Percentiles rank a stretch among this genome's conserved stretches.
phyloP scores from a whole-genome alignment of 2,329 filamentous ascomycete species.

The Mycosphaerelloides madeirae region DNA sequence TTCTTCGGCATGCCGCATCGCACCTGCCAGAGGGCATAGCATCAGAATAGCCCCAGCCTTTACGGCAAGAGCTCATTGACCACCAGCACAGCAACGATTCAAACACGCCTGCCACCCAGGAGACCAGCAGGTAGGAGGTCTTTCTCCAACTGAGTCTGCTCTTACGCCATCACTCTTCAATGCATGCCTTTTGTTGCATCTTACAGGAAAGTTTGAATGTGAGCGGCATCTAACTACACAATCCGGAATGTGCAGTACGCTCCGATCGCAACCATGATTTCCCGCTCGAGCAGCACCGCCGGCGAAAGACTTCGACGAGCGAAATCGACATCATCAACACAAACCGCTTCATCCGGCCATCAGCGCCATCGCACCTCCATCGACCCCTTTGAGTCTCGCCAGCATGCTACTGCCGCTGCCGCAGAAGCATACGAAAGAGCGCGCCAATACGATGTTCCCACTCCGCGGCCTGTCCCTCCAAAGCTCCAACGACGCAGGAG shows the following conservation, averaged over 20 bases:
- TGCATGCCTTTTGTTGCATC: constrained; percentile 1
- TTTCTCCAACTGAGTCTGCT: not conserved
- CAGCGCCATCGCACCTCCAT: constrained; percentile 16
- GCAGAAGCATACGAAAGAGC: constrained; percentile 55
- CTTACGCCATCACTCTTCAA: not conserved
- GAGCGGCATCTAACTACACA: not conserved
- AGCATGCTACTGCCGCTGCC: constrained; percentile 61
- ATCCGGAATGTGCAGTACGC: no score
- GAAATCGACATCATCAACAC: constrained; percentile 30
- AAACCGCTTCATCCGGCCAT: constrained; percentile 35
- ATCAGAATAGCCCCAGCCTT: no score
- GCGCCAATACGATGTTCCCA: constrained; percentile 36
- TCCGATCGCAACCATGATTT: constrained; percentile 24
- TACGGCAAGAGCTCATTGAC: no score
- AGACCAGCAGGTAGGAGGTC: not conserved
- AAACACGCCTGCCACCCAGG: not conserved
- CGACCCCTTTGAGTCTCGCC: constrained; percentile 46
- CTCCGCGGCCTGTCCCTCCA: constrained; percentile 7
- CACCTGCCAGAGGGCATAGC: no score
- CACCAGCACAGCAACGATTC: no score
- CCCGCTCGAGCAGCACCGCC: constrained; percentile 30
- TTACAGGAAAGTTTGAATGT: not conserved
- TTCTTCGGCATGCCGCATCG: no score
- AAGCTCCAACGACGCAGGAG: constrained; percentile 22
- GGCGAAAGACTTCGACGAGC: constrained; percentile 29